Evolutionary conservation across 2,329 filamentous ascomycete species (phyloP).

Genomic region (Xylariaceae sp.): DNA sequence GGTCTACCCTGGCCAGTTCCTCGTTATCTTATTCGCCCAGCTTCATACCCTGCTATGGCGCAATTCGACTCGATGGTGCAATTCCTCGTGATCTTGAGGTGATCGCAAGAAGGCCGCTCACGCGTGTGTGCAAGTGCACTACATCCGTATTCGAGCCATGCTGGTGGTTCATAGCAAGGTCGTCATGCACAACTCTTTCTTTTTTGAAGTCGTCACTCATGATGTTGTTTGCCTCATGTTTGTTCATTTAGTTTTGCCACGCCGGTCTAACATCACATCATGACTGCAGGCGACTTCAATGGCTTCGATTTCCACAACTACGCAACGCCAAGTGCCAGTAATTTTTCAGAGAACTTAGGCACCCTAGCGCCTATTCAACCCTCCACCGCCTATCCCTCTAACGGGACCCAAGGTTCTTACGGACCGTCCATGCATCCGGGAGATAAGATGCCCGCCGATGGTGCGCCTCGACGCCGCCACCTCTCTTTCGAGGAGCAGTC

Average conservation of each 20-base stretch:
- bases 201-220: constrained; percentile 30
- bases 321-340: constrained; percentile 46
- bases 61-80: constrained; percentile 49
- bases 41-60: constrained; percentile 33
- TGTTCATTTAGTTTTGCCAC: constrained; percentile 24
- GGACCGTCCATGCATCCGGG: constrained; percentile 31
- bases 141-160: constrained; percentile 25
- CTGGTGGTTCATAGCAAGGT: constrained; percentile 24
- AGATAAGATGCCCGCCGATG: constrained; percentile 45
- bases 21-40: constrained; percentile 22
- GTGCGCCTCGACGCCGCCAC: constrained; percentile 41
- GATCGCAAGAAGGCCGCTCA: constrained; percentile 22
- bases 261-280: constrained; percentile 44
- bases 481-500: constrained; percentile 66
- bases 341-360: constrained; percentile 41
- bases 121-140: constrained; percentile 15
- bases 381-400: constrained; percentile 42
- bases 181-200: constrained; percentile 21
- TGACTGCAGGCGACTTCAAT: constrained; percentile 55
- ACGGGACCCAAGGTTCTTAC: constrained; percentile 36
- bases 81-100: constrained; percentile 55
- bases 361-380: constrained; percentile 51
- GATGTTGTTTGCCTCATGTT: constrained; percentile 26
- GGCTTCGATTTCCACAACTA: constrained; percentile 54
- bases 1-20: constrained; percentile 21